These are phyloP conservation scores for Mycena citricolor DNA, from an alignment of 1,284 basidiomycete genomes.

Conservation along the genomic window DNA sequence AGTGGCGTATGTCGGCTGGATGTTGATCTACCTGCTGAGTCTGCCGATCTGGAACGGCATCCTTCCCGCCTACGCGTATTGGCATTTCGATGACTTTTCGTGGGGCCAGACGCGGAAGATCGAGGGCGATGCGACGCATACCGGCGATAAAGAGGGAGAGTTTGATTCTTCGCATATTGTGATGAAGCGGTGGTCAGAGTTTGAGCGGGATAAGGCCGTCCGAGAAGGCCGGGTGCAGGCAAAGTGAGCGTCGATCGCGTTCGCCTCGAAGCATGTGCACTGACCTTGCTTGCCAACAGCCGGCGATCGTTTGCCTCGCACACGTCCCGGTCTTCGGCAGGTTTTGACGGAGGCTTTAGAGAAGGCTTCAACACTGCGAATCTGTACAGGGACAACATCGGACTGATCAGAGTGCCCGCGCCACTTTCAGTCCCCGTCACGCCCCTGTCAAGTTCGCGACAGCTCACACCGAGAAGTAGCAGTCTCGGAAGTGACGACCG, in stretches of 20 bases:
- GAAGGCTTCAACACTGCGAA: constrained; percentile 38
- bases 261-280: constrained; percentile 65
- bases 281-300: constrained; percentile 44
- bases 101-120: constrained; percentile 97
- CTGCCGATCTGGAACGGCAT: constrained; percentile 96
- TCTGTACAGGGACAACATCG: constrained; percentile 2
- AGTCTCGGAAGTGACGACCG: constrained; percentile 7
- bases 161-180: constrained; percentile 96
- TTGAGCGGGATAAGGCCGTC: constrained; percentile 94
- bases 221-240: constrained; percentile 70
- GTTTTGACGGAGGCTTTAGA: constrained; percentile 42
- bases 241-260: constrained; percentile 50
- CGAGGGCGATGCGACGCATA: constrained; percentile 69
- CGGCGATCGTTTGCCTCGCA: constrained; percentile 77
- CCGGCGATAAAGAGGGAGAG: constrained; percentile 87
- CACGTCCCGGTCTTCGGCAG: constrained; percentile 45
- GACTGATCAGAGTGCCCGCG: neutral
- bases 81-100: constrained; percentile 99
- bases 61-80: constrained; percentile 83
- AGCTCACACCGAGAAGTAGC: too few species aligned
- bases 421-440: constrained; percentile 3
- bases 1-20: constrained; percentile 95
- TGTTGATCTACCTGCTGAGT: constrained; percentile 91
- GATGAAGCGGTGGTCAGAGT: constrained; percentile 99
- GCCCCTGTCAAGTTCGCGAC: neutral